Base-by-base conservation (phyloP, 176 grass and related monocot species). In the Carex scoparia region DNA sequence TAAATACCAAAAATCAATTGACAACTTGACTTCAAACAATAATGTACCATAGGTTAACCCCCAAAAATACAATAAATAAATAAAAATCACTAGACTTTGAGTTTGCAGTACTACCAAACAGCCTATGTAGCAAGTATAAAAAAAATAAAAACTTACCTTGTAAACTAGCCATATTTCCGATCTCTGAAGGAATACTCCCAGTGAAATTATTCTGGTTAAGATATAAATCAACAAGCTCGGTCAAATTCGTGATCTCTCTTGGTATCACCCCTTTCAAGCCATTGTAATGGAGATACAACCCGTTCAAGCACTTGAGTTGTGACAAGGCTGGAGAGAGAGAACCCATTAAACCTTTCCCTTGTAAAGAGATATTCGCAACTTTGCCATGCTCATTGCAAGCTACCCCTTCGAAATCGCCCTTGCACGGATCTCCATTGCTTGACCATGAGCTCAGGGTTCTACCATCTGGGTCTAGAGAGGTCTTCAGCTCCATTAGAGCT, bases 211-310 rank as follows among this genome's bases (percentile, higher is more conserved):
- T 98, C 61, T 93, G 91, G 86, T 92, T 83, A 59, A 98, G 91
- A 80, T 98, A 98, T 70, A 98, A 89, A 80, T 98, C 93, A 73
- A 87, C 90, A 61, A 98, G 93, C n/a, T 30, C 61, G 16, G 69
- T 51, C 31, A 98, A 87, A 4, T 9, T 76, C 0, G 81, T 87
- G 60, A 98, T 86, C 87, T 92, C 93, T 60, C 49, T 77, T 0
- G 96, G 96, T 61, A 98, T 31, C 76, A 66, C 77, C 13, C 96
- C 93, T 40, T 6, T 89, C 35, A 98, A 86, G 13, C 42, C 61
- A 88, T 98, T 98, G 84, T 98, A 98, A 76, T 98, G 96, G 83
- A 98, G 89, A 87, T 98, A 98, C 2, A 98, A 90, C 1, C 93
- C 93, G 0, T 88, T 91, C 70, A 98, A 92, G 76, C 79, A 84